Evolutionary conservation across 1,139 yeast species (phyloP).

Genomic region (Wickerhamomyces sp.): DNA sequence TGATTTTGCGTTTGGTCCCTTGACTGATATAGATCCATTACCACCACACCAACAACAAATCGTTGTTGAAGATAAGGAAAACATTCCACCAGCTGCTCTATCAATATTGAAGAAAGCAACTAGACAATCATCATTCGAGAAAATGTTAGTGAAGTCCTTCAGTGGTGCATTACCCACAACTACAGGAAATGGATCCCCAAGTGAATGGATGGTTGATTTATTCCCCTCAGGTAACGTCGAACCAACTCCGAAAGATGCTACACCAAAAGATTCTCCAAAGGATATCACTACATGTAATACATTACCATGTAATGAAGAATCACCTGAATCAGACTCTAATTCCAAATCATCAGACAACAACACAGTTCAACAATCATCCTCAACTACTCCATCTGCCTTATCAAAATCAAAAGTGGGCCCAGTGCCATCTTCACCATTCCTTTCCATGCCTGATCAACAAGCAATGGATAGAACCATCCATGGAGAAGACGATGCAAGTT

Average conservation of each 20-base stretch:
- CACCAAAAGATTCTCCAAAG: conserved; percentile 32
- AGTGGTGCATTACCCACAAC: conserved; percentile 19
- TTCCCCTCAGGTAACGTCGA: conserved; percentile 23
- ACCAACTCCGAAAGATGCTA: conserved; percentile 40
- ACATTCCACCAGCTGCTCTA: conserved; percentile 24
- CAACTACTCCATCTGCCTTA: too few relatives aligned
- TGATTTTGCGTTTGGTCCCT: conserved; percentile 46
- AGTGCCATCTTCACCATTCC: conserved; percentile 1
- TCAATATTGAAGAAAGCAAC: conserved; percentile 15
- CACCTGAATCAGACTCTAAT: conserved; percentile 10
- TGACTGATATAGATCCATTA: conserved; percentile 49
- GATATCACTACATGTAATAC: conserved; percentile 38
- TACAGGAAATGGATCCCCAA: conserved; percentile 14
- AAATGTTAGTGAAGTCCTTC: conserved; percentile 24
- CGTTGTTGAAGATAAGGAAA: conserved; percentile 23
- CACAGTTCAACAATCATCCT: too few relatives aligned
- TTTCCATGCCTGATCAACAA: not conserved
- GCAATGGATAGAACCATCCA: not conserved
- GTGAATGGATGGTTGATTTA: conserved; percentile 23
- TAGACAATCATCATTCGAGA: conserved; percentile 23
- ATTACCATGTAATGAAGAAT: conserved; percentile 28
- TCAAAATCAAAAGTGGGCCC: not conserved
- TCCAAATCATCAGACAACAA: not conserved
- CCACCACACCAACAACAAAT: conserved; percentile 11
- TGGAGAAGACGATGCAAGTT: not conserved